These are phyloP conservation scores for Candida pseudocylindracea DNA, from an alignment of 1,139 yeast genomes.

Conservation along the genomic window DNA sequence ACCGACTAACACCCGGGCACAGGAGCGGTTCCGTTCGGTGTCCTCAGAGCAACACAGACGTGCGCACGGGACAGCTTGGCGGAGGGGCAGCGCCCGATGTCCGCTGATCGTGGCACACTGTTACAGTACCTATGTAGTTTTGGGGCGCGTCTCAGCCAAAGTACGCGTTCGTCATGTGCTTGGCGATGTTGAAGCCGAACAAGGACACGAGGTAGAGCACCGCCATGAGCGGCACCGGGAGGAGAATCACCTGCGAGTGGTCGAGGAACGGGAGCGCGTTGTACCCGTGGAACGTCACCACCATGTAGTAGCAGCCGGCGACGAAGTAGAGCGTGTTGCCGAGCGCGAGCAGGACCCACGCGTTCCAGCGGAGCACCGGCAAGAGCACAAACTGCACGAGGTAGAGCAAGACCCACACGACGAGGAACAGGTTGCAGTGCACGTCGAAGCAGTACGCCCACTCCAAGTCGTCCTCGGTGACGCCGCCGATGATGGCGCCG, in stretches of 20 bases:
- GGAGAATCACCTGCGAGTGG: slow-evolving; percentile 25
- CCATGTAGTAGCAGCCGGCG: slow-evolving; percentile 52
- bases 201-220: slow-evolving; percentile 31
- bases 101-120: too few relatives aligned
- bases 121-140: too few relatives aligned
- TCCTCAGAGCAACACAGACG: too few relatives aligned
- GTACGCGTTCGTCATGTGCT: slow-evolving; percentile 43
- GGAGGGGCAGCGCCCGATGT: too few relatives aligned
- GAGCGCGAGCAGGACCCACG: slow-evolving; percentile 35
- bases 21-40: too few relatives aligned
- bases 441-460: slow-evolving; percentile 93
- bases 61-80: too few relatives aligned
- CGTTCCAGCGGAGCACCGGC: slow-evolving; percentile 33
- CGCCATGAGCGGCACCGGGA: slow-evolving; percentile 30
- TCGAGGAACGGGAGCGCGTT: slow-evolving; percentile 55
- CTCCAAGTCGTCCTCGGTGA: slow-evolving; percentile 37
- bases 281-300: slow-evolving; percentile 73
- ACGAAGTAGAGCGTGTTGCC: slow-evolving; percentile 64
- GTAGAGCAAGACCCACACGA: slow-evolving; percentile 62
- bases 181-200: slow-evolving; percentile 52
- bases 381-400: slow-evolving; percentile 54
- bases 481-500: slow-evolving; percentile 3
- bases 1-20: too few relatives aligned
- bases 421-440: slow-evolving; percentile 71
- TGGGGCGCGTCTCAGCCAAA: slow-evolving; percentile 13